Evolutionary conservation across 352 stramenopile genomes (phyloP).

Genomic region (Hyaloperonospora brassicae): DNA sequence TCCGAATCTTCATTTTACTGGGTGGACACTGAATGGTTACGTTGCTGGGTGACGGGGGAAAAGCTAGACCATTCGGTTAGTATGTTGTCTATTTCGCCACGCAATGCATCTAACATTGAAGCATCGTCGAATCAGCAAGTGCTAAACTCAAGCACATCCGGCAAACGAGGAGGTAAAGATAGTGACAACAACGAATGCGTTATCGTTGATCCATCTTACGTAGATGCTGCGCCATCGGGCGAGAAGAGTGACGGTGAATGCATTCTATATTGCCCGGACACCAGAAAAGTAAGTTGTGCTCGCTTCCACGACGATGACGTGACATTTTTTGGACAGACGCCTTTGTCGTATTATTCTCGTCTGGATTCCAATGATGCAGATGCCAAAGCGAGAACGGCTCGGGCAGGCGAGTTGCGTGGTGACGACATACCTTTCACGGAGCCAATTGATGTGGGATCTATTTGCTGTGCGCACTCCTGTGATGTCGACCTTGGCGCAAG

Average conservation of each 20-base stretch:
- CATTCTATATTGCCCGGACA: not conserved
- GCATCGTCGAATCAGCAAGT: constrained; percentile 4
- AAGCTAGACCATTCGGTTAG: constrained; percentile 19
- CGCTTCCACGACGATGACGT: constrained; percentile 13
- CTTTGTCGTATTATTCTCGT: constrained; percentile 6
- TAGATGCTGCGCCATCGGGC: constrained; percentile 4
- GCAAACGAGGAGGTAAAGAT: constrained; percentile 9
- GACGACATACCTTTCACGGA: constrained; percentile 50
- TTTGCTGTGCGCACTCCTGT: constrained; percentile 43
- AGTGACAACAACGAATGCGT: constrained; percentile 16
- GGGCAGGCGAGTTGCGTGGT: constrained; percentile 6
- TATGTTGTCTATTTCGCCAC: constrained; percentile 8
- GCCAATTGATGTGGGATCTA: constrained; percentile 38
- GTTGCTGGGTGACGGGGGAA: constrained; percentile 55
- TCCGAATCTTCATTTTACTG: constrained; percentile 45
- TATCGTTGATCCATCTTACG: constrained; percentile 13
- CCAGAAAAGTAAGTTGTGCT: constrained; percentile 2
- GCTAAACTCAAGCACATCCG: constrained; percentile 2
- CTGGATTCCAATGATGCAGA: not conserved
- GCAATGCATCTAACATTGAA: constrained; percentile 7
- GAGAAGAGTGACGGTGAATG: constrained; percentile 5
- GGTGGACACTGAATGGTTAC: constrained; percentile 61
- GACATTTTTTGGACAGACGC: constrained; percentile 9
- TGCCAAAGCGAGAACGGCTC: constrained; percentile 5
- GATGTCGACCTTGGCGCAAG: constrained; percentile 5